Base-by-base conservation (phyloP, 2,329 filamentous ascomycete genomes). In the Berkeleyomyces rouxiae region DNA sequence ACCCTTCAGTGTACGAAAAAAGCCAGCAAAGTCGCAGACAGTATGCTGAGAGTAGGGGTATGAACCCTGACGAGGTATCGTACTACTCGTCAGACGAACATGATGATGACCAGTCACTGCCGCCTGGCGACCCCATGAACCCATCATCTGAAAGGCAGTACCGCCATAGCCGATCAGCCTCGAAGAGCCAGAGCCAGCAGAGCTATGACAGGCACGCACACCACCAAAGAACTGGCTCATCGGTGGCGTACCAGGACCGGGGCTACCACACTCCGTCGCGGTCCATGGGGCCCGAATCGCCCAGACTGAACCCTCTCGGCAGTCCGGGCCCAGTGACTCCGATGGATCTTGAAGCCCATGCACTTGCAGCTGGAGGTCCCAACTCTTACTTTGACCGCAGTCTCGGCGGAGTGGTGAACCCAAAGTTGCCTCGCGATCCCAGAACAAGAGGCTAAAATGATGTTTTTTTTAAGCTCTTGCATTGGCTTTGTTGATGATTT, bases 281-380 rank as follows among this genome's bases (percentile, higher is more conserved):
- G 10, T 9, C 40, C 23, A 13, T 37, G 37, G 80, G 77, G 62
- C 82, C 82, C 1, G 63, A 69, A 11, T 79, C 78, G 1, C 79
- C 79, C 1, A 71, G 76, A 37, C 71, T 84, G 4, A 70, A 71
- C 49, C 82, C 82, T 0, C 68, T 82, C 9, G 79, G 80, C 3
- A 83, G 81, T 64, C 81, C 81, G 0, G 81, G 81, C 0, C 81
- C 81, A 0, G 81, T 84, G 11, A 84, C 82, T 1, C 82, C 82
- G 1, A 82, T 84, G 75, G 79, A 82, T 16, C 70, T 85, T 46
- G 77, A 75, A 23, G 69, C 73, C 0, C 68, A 71, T 11, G 71
- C 70, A 7, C 70, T 71, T 46, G 74, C 49, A 6, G 13, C 31
- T n/a, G 44, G 37, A 7, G 61, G 43, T 23, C n/a, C 61, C 5